phyloP scores from a whole-genome alignment of 2,329 filamentous ascomycete species.

The Coniochaeta prunicola region DNA sequence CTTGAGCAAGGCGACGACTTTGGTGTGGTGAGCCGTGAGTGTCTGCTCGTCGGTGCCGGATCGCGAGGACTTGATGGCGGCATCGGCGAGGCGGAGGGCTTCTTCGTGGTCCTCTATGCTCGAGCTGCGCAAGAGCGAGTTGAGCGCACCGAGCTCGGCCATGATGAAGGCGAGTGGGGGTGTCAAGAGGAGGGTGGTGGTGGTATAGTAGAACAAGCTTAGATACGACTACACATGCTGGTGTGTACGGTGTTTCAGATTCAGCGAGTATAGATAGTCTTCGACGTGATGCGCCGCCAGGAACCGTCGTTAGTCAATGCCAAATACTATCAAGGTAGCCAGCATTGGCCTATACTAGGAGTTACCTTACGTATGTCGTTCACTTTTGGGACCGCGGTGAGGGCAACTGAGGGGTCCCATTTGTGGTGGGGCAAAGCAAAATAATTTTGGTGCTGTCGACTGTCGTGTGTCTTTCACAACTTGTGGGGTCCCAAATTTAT shows the following conservation, averaged over 20 bases:
- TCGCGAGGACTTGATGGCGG: conserved; percentile 55
- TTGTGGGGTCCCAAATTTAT: not conserved
- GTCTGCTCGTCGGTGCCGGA: conserved; percentile 12
- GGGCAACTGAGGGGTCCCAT: not conserved
- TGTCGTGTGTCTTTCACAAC: not conserved
- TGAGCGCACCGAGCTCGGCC: conserved; percentile 40
- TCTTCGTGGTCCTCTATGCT: conserved; percentile 67
- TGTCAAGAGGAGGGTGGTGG: not conserved
- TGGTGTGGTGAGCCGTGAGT: conserved; percentile 56
- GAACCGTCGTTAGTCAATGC: not conserved
- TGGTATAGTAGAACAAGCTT: not conserved
- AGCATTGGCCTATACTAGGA: too few relatives aligned
- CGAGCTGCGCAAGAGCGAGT: conserved; percentile 45
- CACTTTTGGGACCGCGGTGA: not conserved
- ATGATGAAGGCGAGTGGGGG: conserved; percentile 8
- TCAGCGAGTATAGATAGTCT: not conserved
- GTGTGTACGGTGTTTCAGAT: not conserved
- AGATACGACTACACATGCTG: not conserved
- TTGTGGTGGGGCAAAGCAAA: not conserved
- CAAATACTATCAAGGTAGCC: too few relatives aligned
- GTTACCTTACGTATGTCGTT: conserved; percentile 1
- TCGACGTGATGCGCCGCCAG: too few relatives aligned
- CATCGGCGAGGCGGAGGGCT: conserved; percentile 57
- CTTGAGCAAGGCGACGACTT: conserved; percentile 69
- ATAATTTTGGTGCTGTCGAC: not conserved